phyloP scores from a whole-genome alignment of 257 asterid genomes.

The Cinchona pubescens region DNA sequence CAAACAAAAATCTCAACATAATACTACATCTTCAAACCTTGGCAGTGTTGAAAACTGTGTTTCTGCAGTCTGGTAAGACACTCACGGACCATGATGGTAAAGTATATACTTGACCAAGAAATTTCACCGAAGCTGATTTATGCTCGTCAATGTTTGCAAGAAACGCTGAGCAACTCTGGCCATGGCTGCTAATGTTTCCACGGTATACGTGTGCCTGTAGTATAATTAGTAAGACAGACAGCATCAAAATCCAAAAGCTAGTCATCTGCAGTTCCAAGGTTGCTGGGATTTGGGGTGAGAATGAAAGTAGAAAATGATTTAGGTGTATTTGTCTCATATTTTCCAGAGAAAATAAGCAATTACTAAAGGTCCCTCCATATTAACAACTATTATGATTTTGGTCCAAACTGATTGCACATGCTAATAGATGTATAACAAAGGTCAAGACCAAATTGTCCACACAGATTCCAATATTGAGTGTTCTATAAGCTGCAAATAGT shows the following conservation, averaged over 20 bases:
- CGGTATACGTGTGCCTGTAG: slow-evolving; percentile 73
- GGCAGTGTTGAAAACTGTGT: slow-evolving; percentile 68
- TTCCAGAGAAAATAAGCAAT: not conserved
- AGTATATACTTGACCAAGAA: slow-evolving; percentile 52
- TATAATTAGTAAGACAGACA: slow-evolving; percentile 15
- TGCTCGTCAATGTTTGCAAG: slow-evolving; percentile 89
- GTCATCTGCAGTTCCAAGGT: not conserved
- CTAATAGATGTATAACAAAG: not conserved
- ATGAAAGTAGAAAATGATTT: not conserved
- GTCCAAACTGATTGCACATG: not conserved
- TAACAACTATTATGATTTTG: not conserved
- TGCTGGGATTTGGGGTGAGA: not conserved
- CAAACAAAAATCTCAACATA: slow-evolving; percentile 2
- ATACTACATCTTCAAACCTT: slow-evolving; percentile 43
- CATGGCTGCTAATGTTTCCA: slow-evolving; percentile 25
- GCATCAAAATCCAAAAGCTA: slow-evolving; percentile 11
- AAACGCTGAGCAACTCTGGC: slow-evolving; percentile 67
- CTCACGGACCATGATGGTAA: slow-evolving; percentile 96
- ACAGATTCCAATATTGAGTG: not conserved
- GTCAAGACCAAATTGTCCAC: not conserved
- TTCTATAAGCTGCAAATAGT: not conserved
- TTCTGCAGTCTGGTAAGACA: slow-evolving; percentile 85
- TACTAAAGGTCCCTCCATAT: not conserved
- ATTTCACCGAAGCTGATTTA: slow-evolving; percentile 53
- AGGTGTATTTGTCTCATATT: not conserved